These are phyloP conservation scores for Zasmidium cellare DNA, from an alignment of 2,329 filamentous ascomycete species.

Conservation along the genomic window DNA sequence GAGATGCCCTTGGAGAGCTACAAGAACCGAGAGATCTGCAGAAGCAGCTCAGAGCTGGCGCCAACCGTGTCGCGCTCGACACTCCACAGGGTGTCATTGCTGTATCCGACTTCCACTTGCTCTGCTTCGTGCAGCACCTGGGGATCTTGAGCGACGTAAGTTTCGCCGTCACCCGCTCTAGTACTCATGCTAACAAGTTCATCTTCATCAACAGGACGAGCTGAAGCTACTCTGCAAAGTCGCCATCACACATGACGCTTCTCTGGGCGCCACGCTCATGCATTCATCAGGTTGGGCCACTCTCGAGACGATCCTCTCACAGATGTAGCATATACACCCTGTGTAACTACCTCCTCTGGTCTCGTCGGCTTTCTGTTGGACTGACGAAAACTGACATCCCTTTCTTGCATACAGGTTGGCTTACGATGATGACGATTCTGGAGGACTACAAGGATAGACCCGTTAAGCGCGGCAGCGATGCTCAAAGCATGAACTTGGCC, in stretches of 20 bases:
- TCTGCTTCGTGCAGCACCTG: slow-evolving; percentile 82
- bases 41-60: slow-evolving; percentile 66
- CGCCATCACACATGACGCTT: slow-evolving; percentile 76
- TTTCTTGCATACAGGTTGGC: slow-evolving; percentile 33
- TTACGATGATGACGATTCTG: slow-evolving; percentile 76
- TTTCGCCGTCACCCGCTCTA: neutral
- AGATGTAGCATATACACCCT: slow-evolving; percentile 32
- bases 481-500: slow-evolving; percentile 23
- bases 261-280: slow-evolving; percentile 79
- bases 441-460: slow-evolving; percentile 96
- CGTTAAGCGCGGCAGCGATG: slow-evolving; percentile 49
- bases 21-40: slow-evolving; percentile 72
- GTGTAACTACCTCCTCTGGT: slow-evolving; percentile 12
- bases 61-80: slow-evolving; percentile 51
- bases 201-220: slow-evolving; percentile 67
- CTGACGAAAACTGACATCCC: slow-evolving; percentile 20
- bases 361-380: neutral
- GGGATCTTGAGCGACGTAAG: slow-evolving; percentile 80
- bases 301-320: slow-evolving; percentile 77
- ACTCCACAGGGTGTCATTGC: slow-evolving; percentile 65
- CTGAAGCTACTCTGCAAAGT: slow-evolving; percentile 81
- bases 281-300: slow-evolving; percentile 92
- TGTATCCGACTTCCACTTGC: slow-evolving; percentile 89
- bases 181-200: slow-evolving; percentile 19
- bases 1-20: slow-evolving; percentile 79